Evolutionary conservation across 2,329 filamentous ascomycete genomes (phyloP), one percentile per base, ranked within the genome.

Genomic region (Aspergillus sp.): DNA sequence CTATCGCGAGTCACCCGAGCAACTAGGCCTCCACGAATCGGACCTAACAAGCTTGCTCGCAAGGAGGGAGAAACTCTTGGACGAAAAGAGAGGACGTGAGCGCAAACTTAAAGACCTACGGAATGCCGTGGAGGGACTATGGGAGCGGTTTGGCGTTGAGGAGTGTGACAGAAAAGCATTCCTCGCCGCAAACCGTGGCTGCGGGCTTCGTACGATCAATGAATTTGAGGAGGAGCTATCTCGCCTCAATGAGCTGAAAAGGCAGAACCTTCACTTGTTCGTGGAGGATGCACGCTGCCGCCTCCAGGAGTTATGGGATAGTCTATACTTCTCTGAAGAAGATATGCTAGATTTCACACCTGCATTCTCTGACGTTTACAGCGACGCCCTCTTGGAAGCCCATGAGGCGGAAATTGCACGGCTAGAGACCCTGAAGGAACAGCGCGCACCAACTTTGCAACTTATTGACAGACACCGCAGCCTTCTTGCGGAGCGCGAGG

Each of bases 301-400:
- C 71, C 83, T 99, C 11, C 93, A 98, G 74, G 93, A 96, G 69
- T 85, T 99, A 0, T 99, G 96, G 95, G 95, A 99, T 71, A 82
- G 86, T 0, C 79, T 99, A 1, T 98, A 95, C 78, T 93, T 96
- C 70, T 96, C 91, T 0, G 95, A 99, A 71, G 95, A 99, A 68
- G 95, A 99, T 77, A 98, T 98, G 93, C 85, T 98, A 56, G 93
- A 97, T 65, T 99, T 99, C 66, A 95, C 93, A 0, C 95, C 96
- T 0, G 95, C 93, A 42, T 98, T 98, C 72, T 96, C 92, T 11
- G 95, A 98, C 71, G 93, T 97, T 18, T 97, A 96, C 76, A 97
- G 92, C 67, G 95, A 99, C 72, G 95, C 95, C 4, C 83, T 99
- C 9, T 84, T 99, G 0, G 93, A 96, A 63, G 93, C 95, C 0